Conservation (phyloP, 495 filamentous ascomycete genomes). For the Xylona heveae region DNA sequence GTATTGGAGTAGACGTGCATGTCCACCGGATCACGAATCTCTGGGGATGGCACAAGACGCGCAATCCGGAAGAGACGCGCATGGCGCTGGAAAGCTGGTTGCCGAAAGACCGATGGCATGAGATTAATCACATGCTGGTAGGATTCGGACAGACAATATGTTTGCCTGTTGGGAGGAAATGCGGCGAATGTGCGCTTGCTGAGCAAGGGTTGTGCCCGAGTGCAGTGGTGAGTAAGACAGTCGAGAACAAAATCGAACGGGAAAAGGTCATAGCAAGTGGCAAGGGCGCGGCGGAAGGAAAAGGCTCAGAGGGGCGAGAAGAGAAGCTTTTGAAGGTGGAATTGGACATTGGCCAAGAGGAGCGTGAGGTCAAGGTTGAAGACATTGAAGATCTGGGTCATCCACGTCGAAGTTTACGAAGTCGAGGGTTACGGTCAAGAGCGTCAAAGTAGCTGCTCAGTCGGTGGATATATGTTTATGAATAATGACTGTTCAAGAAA, state of each 20-base stretch:
- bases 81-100: conserved; percentile 5
- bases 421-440: too few species aligned
- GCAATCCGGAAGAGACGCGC: conserved; percentile 5
- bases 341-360: too few species aligned
- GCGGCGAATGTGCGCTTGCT: conserved; percentile 4
- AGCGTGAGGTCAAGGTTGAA: too few species aligned
- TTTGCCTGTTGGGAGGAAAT: conserved; percentile 8
- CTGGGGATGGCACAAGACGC: conserved; percentile 60
- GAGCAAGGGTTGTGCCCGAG: conserved; percentile 4
- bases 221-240: conserved; percentile 1
- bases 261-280: too few species aligned
- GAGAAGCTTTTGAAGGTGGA: too few species aligned
- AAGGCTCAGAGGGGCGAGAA: too few species aligned
- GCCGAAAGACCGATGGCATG: conserved; percentile 5
- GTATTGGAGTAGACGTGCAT: conserved; percentile 47
- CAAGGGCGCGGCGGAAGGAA: too few species aligned
- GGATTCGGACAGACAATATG: conserved; percentile 8
- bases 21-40: conserved; percentile 84
- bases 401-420: too few species aligned
- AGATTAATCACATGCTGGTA: conserved; percentile 7
- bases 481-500: too few species aligned
- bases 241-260: background rate
- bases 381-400: too few species aligned
- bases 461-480: too few species aligned
- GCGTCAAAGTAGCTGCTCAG: too few species aligned